Conservation (phyloP, 352 stramenopile species). For the Phytopythium sindhum region DNA sequence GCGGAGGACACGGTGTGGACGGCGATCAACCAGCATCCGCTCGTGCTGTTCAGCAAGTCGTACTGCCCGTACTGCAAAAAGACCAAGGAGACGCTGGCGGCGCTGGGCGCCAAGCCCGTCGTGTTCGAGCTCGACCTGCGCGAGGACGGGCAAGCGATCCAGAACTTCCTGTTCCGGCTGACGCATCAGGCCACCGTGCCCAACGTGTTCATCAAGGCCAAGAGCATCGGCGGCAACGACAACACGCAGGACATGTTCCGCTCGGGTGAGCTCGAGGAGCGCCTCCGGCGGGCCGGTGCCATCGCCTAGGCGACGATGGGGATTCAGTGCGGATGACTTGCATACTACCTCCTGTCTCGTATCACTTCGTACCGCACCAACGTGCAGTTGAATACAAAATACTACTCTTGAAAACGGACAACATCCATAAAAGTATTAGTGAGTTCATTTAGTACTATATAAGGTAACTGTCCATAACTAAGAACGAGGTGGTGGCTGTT, state of each 20-base stretch:
- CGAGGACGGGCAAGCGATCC: slow-evolving; percentile 88
- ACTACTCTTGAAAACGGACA: no score
- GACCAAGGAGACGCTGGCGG: slow-evolving; percentile 64
- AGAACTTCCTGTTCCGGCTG: slow-evolving; percentile 88
- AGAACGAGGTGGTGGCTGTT: no score
- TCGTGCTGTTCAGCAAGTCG: slow-evolving; percentile 87
- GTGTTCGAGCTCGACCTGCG: slow-evolving; percentile 81
- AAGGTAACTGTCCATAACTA: no score
- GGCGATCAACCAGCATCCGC: slow-evolving; percentile 59
- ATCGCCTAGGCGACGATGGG: slow-evolving; percentile 35
- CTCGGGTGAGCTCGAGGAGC: slow-evolving; percentile 87
- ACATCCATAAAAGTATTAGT: no score
- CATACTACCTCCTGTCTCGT: no score
- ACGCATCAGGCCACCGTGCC: slow-evolving; percentile 95
- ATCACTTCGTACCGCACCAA: no score
- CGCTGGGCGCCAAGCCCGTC: slow-evolving; percentile 54
- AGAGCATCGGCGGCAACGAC: slow-evolving; percentile 95
- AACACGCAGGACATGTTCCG: slow-evolving; percentile 85
- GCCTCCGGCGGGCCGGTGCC: slow-evolving; percentile 73
- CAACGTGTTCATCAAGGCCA: slow-evolving; percentile 97
- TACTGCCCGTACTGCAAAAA: slow-evolving; percentile 88
- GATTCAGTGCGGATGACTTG: no score
- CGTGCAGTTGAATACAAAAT: no score
- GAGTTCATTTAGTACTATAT: no score
- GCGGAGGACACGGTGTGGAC: slow-evolving; percentile 73